Evolutionary conservation across 2,329 filamentous ascomycete genomes (phyloP).

Genomic region (Nothomitra cinnamomea): DNA sequence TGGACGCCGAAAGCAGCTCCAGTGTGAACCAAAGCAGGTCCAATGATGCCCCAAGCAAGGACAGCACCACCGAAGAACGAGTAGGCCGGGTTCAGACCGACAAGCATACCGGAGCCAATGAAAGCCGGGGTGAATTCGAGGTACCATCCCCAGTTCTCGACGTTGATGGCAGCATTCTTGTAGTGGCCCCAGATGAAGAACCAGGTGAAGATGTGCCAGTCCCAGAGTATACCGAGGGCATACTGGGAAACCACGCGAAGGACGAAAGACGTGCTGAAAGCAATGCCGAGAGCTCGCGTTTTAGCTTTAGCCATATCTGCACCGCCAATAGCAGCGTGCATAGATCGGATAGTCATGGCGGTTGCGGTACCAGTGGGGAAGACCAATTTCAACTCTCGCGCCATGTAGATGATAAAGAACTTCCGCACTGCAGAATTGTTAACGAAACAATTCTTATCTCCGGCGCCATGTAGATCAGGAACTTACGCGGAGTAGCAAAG

Average conservation of each 20-base stretch:
- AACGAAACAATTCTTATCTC: slow-evolving; percentile 7
- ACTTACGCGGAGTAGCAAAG: slow-evolving; percentile 36
- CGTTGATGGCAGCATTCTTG: slow-evolving; percentile 31
- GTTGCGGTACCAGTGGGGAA: slow-evolving; percentile 32
- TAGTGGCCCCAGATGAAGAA: slow-evolving; percentile 39
- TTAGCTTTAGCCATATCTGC: slow-evolving; percentile 36
- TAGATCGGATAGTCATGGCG: slow-evolving; percentile 43
- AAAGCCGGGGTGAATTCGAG: slow-evolving; percentile 43
- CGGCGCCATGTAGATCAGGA: background rate
- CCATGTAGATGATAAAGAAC: slow-evolving; percentile 51
- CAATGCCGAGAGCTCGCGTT: slow-evolving; percentile 35
- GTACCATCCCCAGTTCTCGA: slow-evolving; percentile 46
- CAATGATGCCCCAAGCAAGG: slow-evolving; percentile 39
- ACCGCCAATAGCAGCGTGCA: slow-evolving; percentile 39
- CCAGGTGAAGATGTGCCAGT: slow-evolving; percentile 37
- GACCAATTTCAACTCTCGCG: slow-evolving; percentile 36
- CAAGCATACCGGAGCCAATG: slow-evolving; percentile 41
- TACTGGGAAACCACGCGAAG: slow-evolving; percentile 42
- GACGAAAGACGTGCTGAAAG: slow-evolving; percentile 33
- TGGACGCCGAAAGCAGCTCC: slow-evolving; percentile 28
- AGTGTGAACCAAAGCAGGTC: slow-evolving; percentile 36
- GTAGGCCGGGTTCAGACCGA: slow-evolving; percentile 39
- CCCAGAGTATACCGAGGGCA: slow-evolving; percentile 40
- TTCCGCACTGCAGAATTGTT: slow-evolving; percentile 30
- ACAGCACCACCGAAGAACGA: slow-evolving; percentile 41